Percentiles rank a stretch among this genome's conserved stretches.
Evolutionary conservation across 2,329 filamentous ascomycete genomes (phyloP).

Genomic region (Metarhizium guizhouense): DNA sequence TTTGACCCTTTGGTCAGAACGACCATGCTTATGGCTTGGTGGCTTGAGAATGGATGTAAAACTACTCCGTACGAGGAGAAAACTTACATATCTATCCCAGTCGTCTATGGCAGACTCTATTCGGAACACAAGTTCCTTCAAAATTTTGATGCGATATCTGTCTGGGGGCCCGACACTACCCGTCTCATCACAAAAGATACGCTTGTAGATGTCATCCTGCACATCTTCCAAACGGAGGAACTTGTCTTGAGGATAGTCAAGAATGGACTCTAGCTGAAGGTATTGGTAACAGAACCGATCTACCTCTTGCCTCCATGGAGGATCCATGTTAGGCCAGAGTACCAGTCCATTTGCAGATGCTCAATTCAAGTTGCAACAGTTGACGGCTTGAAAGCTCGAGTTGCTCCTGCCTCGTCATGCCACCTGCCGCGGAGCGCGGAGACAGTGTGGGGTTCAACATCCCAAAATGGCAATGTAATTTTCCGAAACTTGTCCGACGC

Average conservation of each 20-base stretch:
- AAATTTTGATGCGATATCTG: slow-evolving; percentile 59
- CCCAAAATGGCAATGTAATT: background rate
- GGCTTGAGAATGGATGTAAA: background rate
- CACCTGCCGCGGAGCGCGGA: background rate
- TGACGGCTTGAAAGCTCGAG: background rate
- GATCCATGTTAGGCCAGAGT: background rate
- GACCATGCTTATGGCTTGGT: background rate
- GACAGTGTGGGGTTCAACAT: background rate
- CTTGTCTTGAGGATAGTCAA: slow-evolving; percentile 54
- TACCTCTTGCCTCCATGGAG: slow-evolving; percentile 13
- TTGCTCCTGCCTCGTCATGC: background rate
- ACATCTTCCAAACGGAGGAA: slow-evolving; percentile 50
- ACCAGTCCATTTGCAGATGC: background rate
- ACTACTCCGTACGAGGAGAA: background rate
- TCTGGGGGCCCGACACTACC: slow-evolving; percentile 52
- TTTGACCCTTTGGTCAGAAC: slow-evolving; percentile 30
- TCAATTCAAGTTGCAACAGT: background rate
- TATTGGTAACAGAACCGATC: slow-evolving; percentile 64
- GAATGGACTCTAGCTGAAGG: slow-evolving; percentile 59
- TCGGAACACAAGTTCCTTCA: slow-evolving; percentile 62
- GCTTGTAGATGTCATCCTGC: slow-evolving; percentile 57
- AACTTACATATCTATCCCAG: slow-evolving; percentile 79
- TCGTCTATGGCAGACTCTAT: slow-evolving; percentile 70
- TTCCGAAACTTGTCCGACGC: background rate
- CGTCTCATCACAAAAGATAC: slow-evolving; percentile 54